phyloP scores from a whole-genome alignment of 2,329 filamentous ascomycete genomes.

The Penicillium aurantiogriseum region DNA sequence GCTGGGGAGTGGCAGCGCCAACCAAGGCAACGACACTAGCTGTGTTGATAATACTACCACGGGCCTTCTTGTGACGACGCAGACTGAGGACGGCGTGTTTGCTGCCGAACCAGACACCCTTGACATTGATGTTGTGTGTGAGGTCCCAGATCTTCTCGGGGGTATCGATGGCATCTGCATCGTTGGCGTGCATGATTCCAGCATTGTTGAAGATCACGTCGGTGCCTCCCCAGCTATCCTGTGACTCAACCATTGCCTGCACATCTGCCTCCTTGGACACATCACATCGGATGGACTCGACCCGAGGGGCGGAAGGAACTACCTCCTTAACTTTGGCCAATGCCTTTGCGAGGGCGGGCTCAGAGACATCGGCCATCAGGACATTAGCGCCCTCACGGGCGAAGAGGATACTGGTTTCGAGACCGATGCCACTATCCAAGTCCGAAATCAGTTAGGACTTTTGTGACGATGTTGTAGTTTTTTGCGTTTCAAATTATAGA shows the following conservation, averaged over 20 bases:
- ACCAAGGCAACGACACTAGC: constrained; percentile 85
- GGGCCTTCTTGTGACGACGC: constrained; percentile 74
- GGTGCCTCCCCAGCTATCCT: constrained; percentile 82
- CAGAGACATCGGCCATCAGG: constrained; percentile 81
- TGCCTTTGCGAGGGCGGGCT: constrained; percentile 72
- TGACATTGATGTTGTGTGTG: constrained; percentile 92
- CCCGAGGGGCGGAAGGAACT: constrained; percentile 50
- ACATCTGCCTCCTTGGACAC: constrained; percentile 84
- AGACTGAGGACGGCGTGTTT: constrained; percentile 86
- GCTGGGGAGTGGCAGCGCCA: constrained; percentile 80
- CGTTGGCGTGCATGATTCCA: constrained; percentile 88
- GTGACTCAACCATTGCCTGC: constrained; percentile 67
- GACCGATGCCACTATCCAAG: constrained; percentile 70
- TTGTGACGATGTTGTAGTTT: neutral
- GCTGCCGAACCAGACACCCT: constrained; percentile 95
- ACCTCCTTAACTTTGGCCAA: constrained; percentile 71
- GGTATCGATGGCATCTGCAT: constrained; percentile 77
- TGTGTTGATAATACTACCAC: constrained; percentile 85
- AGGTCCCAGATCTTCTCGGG: constrained; percentile 91
- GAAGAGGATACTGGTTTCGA: constrained; percentile 89
- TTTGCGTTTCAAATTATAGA: constrained; percentile 13
- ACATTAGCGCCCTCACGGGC: constrained; percentile 83
- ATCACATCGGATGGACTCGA: constrained; percentile 51
- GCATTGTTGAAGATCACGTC: constrained; percentile 98
- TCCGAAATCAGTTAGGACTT: neutral